Evolutionary conservation across 1,139 yeast species (phyloP), one percentile per base, ranked within the genome.

Genomic region (Trichomonascaceae sp.): DNA sequence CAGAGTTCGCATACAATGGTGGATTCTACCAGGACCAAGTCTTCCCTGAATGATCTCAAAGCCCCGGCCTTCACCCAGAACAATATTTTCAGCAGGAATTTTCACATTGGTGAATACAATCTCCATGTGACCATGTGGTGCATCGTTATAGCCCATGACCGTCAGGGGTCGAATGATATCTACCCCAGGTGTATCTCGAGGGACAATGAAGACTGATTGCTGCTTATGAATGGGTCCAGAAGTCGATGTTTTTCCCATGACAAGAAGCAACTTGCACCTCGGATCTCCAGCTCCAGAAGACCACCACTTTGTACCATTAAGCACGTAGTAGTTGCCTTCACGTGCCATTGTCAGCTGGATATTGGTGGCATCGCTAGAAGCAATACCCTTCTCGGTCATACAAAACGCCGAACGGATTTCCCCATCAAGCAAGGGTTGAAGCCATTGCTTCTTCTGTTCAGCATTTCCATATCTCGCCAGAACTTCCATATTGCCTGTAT

Each of bases 211-310:
- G 18, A 84, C 83, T 3, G 85, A 75, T 65, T 84, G 89, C 67
- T 83, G 84, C 50, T 66, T 66, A 66, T 83, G 82, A 15, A 74
- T 70, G 47, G 57, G 51, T n/a, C 57, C 57, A 32, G 57, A 50
- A 22, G 53, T 52, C 20, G 57, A 52, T 3, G 87, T 83, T 66
- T 82, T 76, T 59, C 86, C 84, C 85, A 84, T 82, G n/a, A 81
- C 79, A 53, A 84, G 72, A 84, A 87, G 81, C 17, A 70, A 50
- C 38, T 73, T 63, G 66, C 83, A 78, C 55, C 85, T 74, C 22
- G 87, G 87, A 66, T 84, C 88, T 19, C 87, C 88, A 41, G 87
- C 88, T 30, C 88, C 88, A 0, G 87, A 81, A 1, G 87, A 85
- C 77, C 84, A 84, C 89, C 89, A 84, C 65, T 84, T 84, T 58